Evolutionary conservation across 306 rosid genomes (phyloP).

Genomic region (Lupinus albus): DNA sequence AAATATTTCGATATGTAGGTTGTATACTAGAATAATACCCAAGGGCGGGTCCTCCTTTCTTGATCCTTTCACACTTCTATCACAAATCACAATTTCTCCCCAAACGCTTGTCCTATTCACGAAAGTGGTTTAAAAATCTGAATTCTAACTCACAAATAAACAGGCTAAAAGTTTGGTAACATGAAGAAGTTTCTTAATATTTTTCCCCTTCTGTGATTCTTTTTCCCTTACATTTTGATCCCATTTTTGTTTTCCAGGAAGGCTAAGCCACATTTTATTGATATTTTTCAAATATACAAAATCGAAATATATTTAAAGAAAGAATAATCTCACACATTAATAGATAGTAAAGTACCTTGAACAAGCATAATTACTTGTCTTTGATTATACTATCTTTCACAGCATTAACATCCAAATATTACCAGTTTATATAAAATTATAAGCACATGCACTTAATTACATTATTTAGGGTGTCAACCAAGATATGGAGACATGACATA

Average conservation of each 20-base stretch:
- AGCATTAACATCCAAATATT: slow-evolving; percentile 3
- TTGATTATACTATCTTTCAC: background rate
- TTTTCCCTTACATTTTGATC: background rate
- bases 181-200: background rate
- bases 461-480: slow-evolving; percentile 11
- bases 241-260: background rate
- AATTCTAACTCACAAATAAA: background rate
- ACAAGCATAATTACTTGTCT: slow-evolving; percentile 2
- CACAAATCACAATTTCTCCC: background rate
- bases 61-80: slow-evolving; percentile 11
- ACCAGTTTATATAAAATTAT: background rate
- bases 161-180: background rate
- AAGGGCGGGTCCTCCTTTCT: background rate
- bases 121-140: background rate
- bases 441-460: background rate
- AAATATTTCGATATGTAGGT: background rate
- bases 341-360: background rate
- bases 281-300: background rate
- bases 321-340: slow-evolving; percentile 4
- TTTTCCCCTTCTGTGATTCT: background rate
- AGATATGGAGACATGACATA: slow-evolving; percentile 3
- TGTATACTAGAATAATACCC: slow-evolving; percentile 6
- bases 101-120: background rate
- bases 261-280: background rate
- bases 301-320: background rate